Evolutionary conservation across 148 eudicot species (phyloP), one percentile per base, ranked within the genome.

Genomic region (Tetragonia tetragonoides): DNA sequence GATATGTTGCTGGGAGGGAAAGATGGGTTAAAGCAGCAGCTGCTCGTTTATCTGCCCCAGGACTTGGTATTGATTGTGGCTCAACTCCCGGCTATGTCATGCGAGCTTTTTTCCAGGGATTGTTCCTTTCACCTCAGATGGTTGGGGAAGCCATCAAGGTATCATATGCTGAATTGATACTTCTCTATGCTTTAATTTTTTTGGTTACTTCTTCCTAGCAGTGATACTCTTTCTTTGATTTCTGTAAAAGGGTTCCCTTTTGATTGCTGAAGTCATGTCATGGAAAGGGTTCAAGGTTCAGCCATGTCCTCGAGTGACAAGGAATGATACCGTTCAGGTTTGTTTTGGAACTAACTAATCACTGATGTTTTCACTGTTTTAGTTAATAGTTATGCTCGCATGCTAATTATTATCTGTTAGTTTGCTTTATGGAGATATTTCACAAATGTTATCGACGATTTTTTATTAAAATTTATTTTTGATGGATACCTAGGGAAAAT

Each of bases 101-200:
- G 93, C 88, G 98, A 70, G 67, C 90, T 41, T 86, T 87, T 77
- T 92, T 92, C 86, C 98, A 94, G 83, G 98, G 98, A 69, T 83
- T 94, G 81, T 92, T 85, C 82, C 93, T 94, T 79, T 85, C 97
- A 56, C 98, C 98, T 74, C 98, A 94, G 84, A 94, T 94, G 98
- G 98, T 92, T 81, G 98, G 98, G 70, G 98, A 94, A 84, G 98
- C 98, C 80, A 76, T 94, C 74, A 94, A 94, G 90, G 97, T 93
- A 84, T 56, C 47, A 24, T 4, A 24, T 46, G 40, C 67, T 14
- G 38, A 47, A 46, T 18, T 37, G 6, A 28, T 10, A 39, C 65
- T 24, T 6, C 68, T 42, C 21, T 10, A 28, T 53, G 4, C 6
- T 70, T 72, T 64, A 62, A 15, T 74, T 15, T 16, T 65, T 63